Evolutionary conservation across 2,329 filamentous ascomycete genomes (phyloP).

Genomic region (Thermothelomyces thermophilus): DNA sequence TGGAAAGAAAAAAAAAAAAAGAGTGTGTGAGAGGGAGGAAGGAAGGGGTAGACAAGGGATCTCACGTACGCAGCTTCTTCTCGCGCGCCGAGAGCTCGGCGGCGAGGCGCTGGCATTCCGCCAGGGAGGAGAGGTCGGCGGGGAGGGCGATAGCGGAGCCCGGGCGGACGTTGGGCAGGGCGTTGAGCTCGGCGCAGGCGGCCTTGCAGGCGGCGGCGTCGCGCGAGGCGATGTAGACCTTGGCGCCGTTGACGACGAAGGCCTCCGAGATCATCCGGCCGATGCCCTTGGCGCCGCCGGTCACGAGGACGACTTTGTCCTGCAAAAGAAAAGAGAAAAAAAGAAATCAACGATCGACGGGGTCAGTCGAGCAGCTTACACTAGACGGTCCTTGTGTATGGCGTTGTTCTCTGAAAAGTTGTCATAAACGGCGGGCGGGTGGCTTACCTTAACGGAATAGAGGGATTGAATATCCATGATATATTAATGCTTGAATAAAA

Average conservation of each 20-base stretch:
- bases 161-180: conserved; percentile 32
- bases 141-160: conserved; percentile 52
- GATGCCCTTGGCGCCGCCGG: conserved; percentile 55
- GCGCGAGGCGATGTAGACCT: conserved; percentile 60
- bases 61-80: conserved; percentile 37
- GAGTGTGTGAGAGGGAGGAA: no score
- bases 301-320: conserved; percentile 54
- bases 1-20: no score
- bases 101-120: conserved; percentile 49
- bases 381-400: no score
- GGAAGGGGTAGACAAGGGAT: no score
- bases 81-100: conserved; percentile 45
- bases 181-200: conserved; percentile 51
- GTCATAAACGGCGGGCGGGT: no score
- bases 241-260: conserved; percentile 57
- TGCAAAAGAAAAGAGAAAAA: conserved; percentile 19
- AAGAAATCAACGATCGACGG: no score
- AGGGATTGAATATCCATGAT: conserved; percentile 52
- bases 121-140: conserved; percentile 56
- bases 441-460: conserved; percentile 53
- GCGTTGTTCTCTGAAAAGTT: no score
- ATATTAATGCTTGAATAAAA: no score
- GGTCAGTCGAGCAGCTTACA: no score
- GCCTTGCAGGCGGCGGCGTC: conserved; percentile 51
- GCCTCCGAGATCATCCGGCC: conserved; percentile 62